Conservation (phyloP, 495 filamentous ascomycete species). For the Penicillium salamii region DNA sequence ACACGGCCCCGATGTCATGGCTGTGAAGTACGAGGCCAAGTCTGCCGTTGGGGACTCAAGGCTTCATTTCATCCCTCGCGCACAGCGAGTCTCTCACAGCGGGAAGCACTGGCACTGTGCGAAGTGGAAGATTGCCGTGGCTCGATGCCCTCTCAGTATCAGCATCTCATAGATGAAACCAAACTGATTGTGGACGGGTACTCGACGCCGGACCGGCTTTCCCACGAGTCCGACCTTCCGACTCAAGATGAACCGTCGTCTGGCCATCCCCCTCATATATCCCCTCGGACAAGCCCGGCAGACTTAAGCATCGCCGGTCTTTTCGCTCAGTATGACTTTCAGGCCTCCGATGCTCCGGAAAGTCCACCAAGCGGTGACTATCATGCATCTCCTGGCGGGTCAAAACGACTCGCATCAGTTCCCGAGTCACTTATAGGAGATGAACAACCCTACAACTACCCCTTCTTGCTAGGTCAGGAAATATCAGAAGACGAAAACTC, state of each 20-base stretch:
- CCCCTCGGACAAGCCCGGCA: not conserved
- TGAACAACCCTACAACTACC: not conserved
- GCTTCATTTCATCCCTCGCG: constrained; percentile 14
- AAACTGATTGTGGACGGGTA: not conserved
- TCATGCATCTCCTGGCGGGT: not conserved
- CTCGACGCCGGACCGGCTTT: not conserved
- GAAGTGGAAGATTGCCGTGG: not conserved
- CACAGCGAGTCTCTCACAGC: constrained; percentile 5
- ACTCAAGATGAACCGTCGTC: not conserved
- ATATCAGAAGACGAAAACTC: not conserved
- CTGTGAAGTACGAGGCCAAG: constrained; percentile 5
- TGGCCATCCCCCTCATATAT: not conserved
- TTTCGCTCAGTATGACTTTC: not conserved
- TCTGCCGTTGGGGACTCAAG: constrained; percentile 16
- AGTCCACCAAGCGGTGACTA: not conserved
- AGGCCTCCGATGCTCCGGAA: not conserved
- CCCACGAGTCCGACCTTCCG: not conserved
- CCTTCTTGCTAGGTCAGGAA: constrained; percentile 7
- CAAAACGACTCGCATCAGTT: not conserved
- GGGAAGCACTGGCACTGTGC: constrained; percentile 1
- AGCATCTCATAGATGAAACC: constrained; percentile 4
- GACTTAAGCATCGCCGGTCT: constrained; percentile 5
- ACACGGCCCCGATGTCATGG: constrained; percentile 5
- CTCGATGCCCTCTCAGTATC: not conserved
- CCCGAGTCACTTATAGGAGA: not conserved